Conservation (phyloP, 495 filamentous ascomycete species). For the Penicillium bialowiezense region DNA sequence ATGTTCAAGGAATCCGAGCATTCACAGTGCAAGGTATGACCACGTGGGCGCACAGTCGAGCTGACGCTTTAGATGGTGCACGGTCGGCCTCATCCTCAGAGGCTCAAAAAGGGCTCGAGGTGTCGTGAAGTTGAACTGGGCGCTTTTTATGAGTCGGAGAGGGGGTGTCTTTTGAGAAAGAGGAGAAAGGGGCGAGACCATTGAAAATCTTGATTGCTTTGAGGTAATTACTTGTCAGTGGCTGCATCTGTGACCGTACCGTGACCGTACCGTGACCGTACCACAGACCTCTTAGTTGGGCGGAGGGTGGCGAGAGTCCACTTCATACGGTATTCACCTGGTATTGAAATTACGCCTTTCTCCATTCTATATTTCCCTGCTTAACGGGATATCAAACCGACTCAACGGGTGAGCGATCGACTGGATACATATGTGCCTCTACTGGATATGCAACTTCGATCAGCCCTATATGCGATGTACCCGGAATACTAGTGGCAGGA, state of each 20-base stretch:
- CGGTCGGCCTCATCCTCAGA: constrained; percentile 30
- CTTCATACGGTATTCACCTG: no score
- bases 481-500: no score
- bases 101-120: constrained; percentile 1
- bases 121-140: not conserved
- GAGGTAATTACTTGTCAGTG: constrained; percentile 6
- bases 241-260: not conserved
- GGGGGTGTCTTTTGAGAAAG: not conserved
- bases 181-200: not conserved
- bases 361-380: no score
- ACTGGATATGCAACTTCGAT: no score
- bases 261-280: not conserved
- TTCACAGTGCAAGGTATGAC: constrained; percentile 33
- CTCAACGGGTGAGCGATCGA: no score
- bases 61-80: constrained; percentile 34
- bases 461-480: no score
- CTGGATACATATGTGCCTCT: no score
- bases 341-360: no score
- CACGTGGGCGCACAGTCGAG: constrained; percentile 47
- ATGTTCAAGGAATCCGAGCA: constrained; percentile 17
- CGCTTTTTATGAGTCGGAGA: constrained; percentile 1
- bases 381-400: no score
- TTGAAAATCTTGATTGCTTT: constrained; percentile 10
- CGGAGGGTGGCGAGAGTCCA: no score
- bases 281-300: no score